phyloP scores from a whole-genome alignment of 129 eudicot genomes.

The Escallonia rubra region DNA sequence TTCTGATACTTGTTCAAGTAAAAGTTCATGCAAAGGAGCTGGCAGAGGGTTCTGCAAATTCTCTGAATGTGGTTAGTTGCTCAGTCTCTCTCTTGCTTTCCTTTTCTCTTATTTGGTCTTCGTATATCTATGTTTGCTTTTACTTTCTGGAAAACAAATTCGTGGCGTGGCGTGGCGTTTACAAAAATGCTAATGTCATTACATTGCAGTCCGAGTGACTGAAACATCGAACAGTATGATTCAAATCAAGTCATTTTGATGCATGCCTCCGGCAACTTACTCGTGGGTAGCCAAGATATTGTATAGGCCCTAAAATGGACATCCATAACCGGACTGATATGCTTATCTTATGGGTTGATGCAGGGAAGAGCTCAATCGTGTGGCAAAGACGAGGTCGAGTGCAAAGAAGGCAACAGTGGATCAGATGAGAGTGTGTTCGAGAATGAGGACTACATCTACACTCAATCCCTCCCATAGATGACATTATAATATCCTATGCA shows the following conservation, averaged over 20 bases:
- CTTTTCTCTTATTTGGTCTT: not conserved
- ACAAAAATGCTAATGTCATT: too few species aligned
- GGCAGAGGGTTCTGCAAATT: constrained; percentile 18
- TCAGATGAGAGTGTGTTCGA: constrained; percentile 30
- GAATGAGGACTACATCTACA: constrained; percentile 56
- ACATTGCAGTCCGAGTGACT: too few species aligned
- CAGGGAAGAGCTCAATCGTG: constrained; percentile 16
- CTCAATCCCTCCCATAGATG: constrained; percentile 51
- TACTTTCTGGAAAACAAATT: too few species aligned
- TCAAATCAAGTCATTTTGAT: too few species aligned
- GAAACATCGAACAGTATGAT: too few species aligned
- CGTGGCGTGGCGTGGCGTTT: too few species aligned
- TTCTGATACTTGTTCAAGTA: constrained; percentile 18
- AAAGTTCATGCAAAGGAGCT: constrained; percentile 15
- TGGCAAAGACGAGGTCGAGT: constrained; percentile 6
- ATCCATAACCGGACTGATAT: too few species aligned
- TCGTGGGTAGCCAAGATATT: too few species aligned
- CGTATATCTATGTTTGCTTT: too few species aligned
- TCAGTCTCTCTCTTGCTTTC: not conserved
- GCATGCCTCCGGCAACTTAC: too few species aligned
- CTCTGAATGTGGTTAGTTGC: constrained; percentile 22
- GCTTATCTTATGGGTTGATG: constrained; percentile 3
- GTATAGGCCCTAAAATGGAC: too few species aligned
- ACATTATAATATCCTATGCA: too few species aligned
- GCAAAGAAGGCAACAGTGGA: constrained; percentile 15